Base-by-base conservation (phyloP, 108 stramenopile species). In the Cylindrotheca fusiformis region DNA sequence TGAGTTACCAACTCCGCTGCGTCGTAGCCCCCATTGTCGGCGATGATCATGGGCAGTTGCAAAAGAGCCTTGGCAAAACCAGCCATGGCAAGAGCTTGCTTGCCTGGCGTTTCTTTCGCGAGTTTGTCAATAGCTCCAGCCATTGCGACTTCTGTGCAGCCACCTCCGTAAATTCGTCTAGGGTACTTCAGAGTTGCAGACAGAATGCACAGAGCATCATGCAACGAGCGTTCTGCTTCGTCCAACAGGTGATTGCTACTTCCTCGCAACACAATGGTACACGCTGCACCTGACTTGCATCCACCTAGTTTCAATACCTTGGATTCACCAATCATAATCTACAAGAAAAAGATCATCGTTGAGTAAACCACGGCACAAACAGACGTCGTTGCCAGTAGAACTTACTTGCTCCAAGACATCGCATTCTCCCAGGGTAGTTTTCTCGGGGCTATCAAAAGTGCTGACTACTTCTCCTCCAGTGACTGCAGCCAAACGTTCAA, bases 21-120 rank as follows among this genome's bases (percentile, higher is more conserved):
- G 73, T 99, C 99, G 74, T 94, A 98, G 19, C 99, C 99, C n/a
- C 96, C 97, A 74, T 99, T 99, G 78, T 99, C 99, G 10, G 99
- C 99, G 4, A 99, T 90, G 62, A 97, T 99, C 60, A 94, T 86
- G 1, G 99, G 99, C 48, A 99, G 77, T 64, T 95, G 89, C 18
- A 96, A 83, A 23, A 98, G 85, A 4, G 98, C 98, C 28, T 82
- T 77, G 60, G 97, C 95, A 80, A 97, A 99, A 24, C 95, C 87
- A 54, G 96, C 88, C 95, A 99, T 98, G 72, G 99, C 99, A 48
- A 99, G 82, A 14, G 97, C 96, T 76, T 94, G 85, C 76, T 99
- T 99, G 14, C 99, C 99, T 20, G 97, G 80, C 5, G 93, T 96
- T 63, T 78, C 81, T 47, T 86, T 81, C n/a, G 86, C 90, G 29